Evolutionary conservation across 768 basidiomycete species (phyloP), one percentile per base, ranked within the genome.

Genomic region (Calvatia gigantea): DNA sequence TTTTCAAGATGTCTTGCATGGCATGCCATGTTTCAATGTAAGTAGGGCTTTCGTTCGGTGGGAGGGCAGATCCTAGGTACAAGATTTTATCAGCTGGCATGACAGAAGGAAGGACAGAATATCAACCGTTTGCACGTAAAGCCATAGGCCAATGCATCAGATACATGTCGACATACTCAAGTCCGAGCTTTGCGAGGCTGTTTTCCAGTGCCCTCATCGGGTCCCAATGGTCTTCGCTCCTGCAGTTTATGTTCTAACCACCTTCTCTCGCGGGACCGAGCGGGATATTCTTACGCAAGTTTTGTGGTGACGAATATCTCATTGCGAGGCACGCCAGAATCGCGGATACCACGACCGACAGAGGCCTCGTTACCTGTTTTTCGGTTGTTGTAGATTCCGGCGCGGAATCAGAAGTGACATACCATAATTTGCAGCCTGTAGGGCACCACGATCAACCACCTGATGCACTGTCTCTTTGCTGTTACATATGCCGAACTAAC

Each of bases 121-220:
- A 15, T n/a, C 23, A 25, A 47, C 51, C 46, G 28, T 48, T 45
- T 2, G 52, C 52, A 31, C 49, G 42, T 23, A 52, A 53, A n/a
- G 47, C 44, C 50, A 51, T 48, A 32, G 49, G 57, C 51, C 54
- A 56, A 55, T 76, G 75, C 59, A 77, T 69, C 17, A 76, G 65
- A 61, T 75, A 80, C n/a, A 81, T 59, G 65, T 81, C 79, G 35
- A 82, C 69, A 64, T 80, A 80, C 33, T 73, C 72, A 15, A 68
- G 62, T 23, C 65, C 65, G 15, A 75, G 65, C 48, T 69, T 68
- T 43, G 63, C 54, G 41, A 78, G 61, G 50, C 70, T 71, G 27
- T 54, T 52, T 23, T 76, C 63, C 11, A 79, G 65, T 0, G 70
- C 70, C 17, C 63, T 60, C 28, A 61, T 50, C 6, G 75, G 75